Evolutionary conservation across 192 early-diverging fungal genomes (phyloP).

Genomic region (Jimgerdemannia flammicorona): DNA sequence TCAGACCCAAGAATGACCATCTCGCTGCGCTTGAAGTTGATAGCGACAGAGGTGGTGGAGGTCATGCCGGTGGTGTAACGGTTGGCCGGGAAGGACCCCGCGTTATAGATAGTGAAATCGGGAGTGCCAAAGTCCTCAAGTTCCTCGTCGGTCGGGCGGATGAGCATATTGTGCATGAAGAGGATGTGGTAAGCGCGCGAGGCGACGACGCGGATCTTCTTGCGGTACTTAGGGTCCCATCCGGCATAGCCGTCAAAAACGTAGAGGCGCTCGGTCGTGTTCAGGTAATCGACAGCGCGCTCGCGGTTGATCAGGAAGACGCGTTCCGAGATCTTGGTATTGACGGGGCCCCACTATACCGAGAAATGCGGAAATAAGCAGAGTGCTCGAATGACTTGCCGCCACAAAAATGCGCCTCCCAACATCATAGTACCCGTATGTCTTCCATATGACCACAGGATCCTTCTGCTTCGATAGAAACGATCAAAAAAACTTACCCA

Average conservation of each 20-base stretch:
- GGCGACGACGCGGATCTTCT: slow-evolving; percentile 95
- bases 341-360: slow-evolving; percentile 87
- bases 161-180: slow-evolving; percentile 99
- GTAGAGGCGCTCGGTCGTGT: slow-evolving; percentile 88
- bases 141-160: slow-evolving; percentile 90
- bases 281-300: slow-evolving; percentile 93
- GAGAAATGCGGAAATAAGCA: too few relatives aligned
- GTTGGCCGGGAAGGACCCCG: slow-evolving; percentile 92
- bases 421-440: too few relatives aligned
- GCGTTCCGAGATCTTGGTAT: slow-evolving; percentile 80
- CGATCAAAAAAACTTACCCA: slow-evolving; percentile 46
- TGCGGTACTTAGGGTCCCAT: slow-evolving; percentile 97
- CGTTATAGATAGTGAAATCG: slow-evolving; percentile 97
- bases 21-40: slow-evolving; percentile 91
- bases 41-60: slow-evolving; percentile 84
- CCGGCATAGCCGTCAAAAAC: slow-evolving; percentile 98
- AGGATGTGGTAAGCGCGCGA: slow-evolving; percentile 93
- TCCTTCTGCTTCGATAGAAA: neutral
- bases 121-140: slow-evolving; percentile 90
- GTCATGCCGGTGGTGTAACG: slow-evolving; percentile 94
- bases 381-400: too few relatives aligned
- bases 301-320: slow-evolving; percentile 94
- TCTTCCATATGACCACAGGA: too few relatives aligned
- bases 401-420: too few relatives aligned
- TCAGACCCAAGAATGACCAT: slow-evolving; percentile 99